Base-by-base conservation (phyloP, 2,329 filamentous ascomycete genomes). In the Diaporthe batatas region DNA sequence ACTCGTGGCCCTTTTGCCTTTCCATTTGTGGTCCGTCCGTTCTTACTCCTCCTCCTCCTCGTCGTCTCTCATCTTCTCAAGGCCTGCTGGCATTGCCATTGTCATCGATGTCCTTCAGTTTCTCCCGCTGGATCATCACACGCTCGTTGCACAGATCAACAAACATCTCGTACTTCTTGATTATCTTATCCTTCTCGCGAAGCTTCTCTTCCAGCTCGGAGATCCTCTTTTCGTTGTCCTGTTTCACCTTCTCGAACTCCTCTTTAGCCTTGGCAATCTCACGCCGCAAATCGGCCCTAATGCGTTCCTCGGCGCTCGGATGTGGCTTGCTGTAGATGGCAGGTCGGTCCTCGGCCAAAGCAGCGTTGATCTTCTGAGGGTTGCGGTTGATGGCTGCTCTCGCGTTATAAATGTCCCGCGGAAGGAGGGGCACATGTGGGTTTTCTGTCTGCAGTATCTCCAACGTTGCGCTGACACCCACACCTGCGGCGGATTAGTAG, bases 71-170 rank as follows among this genome's bases (percentile, higher is more conserved):
- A 6, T 16, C n/a, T 44, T 42, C 47, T 29, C 67, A 57, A 42
- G 55, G 57, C n/a, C 68, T 74, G 21, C 70, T 70, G 47, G 69
- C 57, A 36, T 42, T 65, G 25, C 54, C 70, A 36, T 59, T 73
- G 34, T 73, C 74, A n/a, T 80, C 79, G 29, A 78, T 79, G 71
- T 75, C 77, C 55, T 79, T 79, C 18, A 91, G 82, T 74, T 87
- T 84, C 77, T 90, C 87, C 67, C 89, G 83, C 79, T 90, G 89
- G 69, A 91, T 84, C 84, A 92, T 92, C 74, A 92, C 90, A 65
- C 90, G 84, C 79, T 91, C 86, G 77, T 92, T 92, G 79, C 90
- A 92, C 70, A 92, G 91, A 79, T 92, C 90, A 77, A 92, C 91
- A 70, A 92, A 92, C 87, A 91, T 90, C 80, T 92, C 90, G 76